Evolutionary conservation across 352 stramenopile species (phyloP), one percentile per base, ranked within the genome.

Genomic region (Blastocystis sp.): DNA sequence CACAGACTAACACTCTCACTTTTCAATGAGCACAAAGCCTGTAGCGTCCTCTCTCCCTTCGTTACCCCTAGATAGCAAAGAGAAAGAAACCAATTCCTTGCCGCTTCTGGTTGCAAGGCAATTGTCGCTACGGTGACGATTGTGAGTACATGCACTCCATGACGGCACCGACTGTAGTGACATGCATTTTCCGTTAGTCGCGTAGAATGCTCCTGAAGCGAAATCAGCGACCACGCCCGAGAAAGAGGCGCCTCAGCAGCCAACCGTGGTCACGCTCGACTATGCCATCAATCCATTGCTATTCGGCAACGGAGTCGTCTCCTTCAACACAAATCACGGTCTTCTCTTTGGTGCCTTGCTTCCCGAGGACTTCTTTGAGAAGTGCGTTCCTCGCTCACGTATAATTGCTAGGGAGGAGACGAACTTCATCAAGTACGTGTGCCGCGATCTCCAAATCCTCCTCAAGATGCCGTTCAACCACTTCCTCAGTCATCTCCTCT

Each of bases 381-480:
- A 41, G 61, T 74, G 19, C 45, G 29, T 24, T 24, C 21, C 9
- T 12, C 10, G 39, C 19, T 41, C 45, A 24, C 19, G 6, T 12
- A 51, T 74, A 19, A 74, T 24, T 19, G n/a, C 24, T 74, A 74
- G 63, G 24, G 31, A 67, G 19, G 74, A 85, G 74, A 85, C 74
- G 3, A 37, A 50, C 70, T 85, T 70, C 41, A n/a, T 85, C 55
- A 85, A 85, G 45, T 85, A 85, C 33, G 21, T 85, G 29, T 69
- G 60, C 66, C 74, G 74, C 45, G 74, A 85, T 50, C 37, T 85
- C 9, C 74, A 85, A 16, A 26, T 85, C 10, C 50, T 85, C 21
- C 60, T 85, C 41, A 62, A 62, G 37, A 85, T 85, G 74, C 74
- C 74, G 1, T 85, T 85, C 74, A 85, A 85, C 61, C 74, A 85